Conservation (phyloP, 2,329 filamentous ascomycete genomes). For the Aspergillus persii region DNA sequence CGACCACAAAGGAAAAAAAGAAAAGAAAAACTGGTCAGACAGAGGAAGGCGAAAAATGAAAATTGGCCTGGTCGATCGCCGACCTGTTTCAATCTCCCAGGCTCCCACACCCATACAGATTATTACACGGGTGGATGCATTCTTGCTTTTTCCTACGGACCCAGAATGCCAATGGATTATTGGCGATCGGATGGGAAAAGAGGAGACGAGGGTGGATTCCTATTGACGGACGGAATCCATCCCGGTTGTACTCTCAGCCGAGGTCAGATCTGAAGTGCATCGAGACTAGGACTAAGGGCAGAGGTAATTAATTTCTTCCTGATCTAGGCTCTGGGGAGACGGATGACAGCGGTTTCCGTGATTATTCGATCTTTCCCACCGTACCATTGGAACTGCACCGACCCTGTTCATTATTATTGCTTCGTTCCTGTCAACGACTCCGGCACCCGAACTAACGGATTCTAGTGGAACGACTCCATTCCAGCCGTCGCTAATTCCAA, state of each 20-base stretch:
- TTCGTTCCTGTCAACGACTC: background rate
- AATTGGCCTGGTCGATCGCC: background rate
- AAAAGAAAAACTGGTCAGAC: background rate
- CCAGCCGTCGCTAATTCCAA: background rate
- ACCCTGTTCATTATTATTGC: background rate
- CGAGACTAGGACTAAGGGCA: background rate
- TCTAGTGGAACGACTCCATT: background rate
- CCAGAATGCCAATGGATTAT: conserved; percentile 2
- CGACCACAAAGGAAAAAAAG: background rate
- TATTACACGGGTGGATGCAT: conserved; percentile 6
- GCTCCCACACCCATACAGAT: background rate
- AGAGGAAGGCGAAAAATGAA: conserved; percentile 1
- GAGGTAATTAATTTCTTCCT: background rate
- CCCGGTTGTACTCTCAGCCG: background rate
- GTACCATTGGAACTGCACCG: background rate
- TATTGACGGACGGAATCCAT: conserved; percentile 1
- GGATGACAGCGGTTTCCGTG: background rate
- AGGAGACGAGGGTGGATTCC: background rate
- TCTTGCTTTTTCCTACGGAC: conserved; percentile 9
- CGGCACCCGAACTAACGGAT: background rate
- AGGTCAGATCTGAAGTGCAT: conserved; percentile 1
- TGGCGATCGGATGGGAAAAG: background rate
- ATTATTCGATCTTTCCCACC: background rate
- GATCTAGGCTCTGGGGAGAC: background rate
- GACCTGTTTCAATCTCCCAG: conserved; percentile 4